Conservation (phyloP, 1,284 basidiomycete genomes). For the Dichomitus squalens region DNA sequence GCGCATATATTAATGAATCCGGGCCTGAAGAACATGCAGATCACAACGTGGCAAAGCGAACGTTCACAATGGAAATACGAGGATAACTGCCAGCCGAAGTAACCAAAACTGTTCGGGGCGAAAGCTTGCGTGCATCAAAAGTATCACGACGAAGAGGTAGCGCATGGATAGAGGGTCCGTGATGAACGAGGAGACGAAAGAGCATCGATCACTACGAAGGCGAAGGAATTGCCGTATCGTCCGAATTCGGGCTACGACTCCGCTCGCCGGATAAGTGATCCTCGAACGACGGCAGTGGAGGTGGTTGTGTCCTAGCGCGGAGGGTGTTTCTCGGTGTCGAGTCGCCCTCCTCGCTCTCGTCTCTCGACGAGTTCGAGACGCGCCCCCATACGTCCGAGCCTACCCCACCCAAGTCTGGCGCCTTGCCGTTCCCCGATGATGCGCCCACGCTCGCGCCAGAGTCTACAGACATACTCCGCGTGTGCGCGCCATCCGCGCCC, state of each 20-base stretch:
- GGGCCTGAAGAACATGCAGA: neutral
- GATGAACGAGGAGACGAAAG: neutral
- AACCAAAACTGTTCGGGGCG: constrained; percentile 1
- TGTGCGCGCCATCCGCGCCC: constrained; percentile 21
- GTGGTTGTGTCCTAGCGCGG: constrained; percentile 35
- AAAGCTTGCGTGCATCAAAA: neutral
- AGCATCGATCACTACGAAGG: constrained; percentile 8
- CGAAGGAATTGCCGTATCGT: constrained; percentile 26
- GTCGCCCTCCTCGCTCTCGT: constrained; percentile 28
- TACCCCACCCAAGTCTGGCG: constrained; percentile 37
- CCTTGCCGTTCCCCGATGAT: constrained; percentile 13
- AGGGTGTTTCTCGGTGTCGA: constrained; percentile 53
- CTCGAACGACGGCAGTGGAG: constrained; percentile 28
- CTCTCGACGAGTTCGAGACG: neutral
- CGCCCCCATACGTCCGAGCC: constrained; percentile 15
- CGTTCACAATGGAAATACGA: neutral
- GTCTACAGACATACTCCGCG: constrained; percentile 16
- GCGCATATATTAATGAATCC: constrained; percentile 18
- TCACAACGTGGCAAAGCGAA: neutral
- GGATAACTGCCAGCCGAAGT: neutral
- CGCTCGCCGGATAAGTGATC: constrained; percentile 28
- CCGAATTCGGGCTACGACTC: constrained; percentile 21
- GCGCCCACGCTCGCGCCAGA: neutral
- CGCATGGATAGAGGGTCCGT: neutral
- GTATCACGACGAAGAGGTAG: neutral